Evolutionary conservation across 352 stramenopile species (phyloP).

Genomic region (Phytophthora melonis): DNA sequence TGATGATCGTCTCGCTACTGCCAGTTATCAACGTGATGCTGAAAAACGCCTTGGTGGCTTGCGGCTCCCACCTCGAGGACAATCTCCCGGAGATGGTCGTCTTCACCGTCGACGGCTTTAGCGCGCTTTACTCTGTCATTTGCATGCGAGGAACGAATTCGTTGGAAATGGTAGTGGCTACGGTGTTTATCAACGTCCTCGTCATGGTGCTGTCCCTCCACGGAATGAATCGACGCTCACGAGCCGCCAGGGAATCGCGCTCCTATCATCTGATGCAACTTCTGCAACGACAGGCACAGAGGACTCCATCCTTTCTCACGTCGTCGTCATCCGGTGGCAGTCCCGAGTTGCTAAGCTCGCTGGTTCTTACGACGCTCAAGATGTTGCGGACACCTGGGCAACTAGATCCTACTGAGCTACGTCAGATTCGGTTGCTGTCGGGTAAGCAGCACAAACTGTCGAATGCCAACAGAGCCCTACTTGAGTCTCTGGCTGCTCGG

Average conservation of each 20-base stretch:
- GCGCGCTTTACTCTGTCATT: slow-evolving; percentile 33
- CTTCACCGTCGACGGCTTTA: slow-evolving; percentile 42
- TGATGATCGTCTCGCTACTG: slow-evolving; percentile 16
- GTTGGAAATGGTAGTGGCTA: slow-evolving; percentile 20
- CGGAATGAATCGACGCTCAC: slow-evolving; percentile 19
- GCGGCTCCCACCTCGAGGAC: slow-evolving; percentile 34
- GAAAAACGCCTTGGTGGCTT: slow-evolving; percentile 39
- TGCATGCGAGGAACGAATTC: slow-evolving; percentile 36
- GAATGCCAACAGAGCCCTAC: slow-evolving; percentile 2
- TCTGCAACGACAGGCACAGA: slow-evolving; percentile 4
- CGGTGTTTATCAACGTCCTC: slow-evolving; percentile 17
- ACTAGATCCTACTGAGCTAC: slow-evolving; percentile 18
- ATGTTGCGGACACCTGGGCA: slow-evolving; percentile 20
- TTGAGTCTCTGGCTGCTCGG: slow-evolving; percentile 19
- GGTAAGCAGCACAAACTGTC: slow-evolving; percentile 22
- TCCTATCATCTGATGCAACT: slow-evolving; percentile 4
- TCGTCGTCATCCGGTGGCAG: background rate
- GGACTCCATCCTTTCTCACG: slow-evolving; percentile 16
- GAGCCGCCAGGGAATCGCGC: slow-evolving; percentile 6
- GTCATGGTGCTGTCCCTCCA: slow-evolving; percentile 14
- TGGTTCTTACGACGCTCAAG: slow-evolving; percentile 15
- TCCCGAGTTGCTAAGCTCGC: slow-evolving; percentile 9
- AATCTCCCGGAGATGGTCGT: slow-evolving; percentile 35
- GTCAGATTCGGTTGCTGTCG: slow-evolving; percentile 26
- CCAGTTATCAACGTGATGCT: slow-evolving; percentile 41